These are phyloP conservation scores for Trichoderma erinaceum DNA, from an alignment of 495 filamentous ascomycete genomes.

Conservation along the genomic window DNA sequence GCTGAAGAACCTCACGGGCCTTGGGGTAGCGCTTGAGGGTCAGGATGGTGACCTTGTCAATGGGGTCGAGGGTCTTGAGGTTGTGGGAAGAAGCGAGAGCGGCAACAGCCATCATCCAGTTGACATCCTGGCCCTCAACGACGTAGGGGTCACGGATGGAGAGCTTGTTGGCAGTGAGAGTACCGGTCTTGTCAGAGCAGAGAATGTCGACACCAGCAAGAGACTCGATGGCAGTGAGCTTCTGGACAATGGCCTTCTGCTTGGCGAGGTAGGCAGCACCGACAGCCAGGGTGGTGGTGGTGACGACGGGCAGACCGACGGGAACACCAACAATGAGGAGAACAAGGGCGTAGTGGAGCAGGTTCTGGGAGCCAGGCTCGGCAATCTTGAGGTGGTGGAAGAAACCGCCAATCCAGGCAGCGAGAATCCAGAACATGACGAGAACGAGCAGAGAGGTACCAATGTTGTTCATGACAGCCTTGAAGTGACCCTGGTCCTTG, in stretches of 20 bases:
- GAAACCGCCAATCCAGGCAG: slow-evolving; percentile 81
- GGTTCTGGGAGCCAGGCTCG: slow-evolving; percentile 53
- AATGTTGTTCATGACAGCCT: slow-evolving; percentile 77
- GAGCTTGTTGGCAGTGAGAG: slow-evolving; percentile 86
- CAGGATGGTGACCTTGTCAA: slow-evolving; percentile 91
- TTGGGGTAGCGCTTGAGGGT: slow-evolving; percentile 69
- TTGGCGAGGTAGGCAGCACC: slow-evolving; percentile 90
- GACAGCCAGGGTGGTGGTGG: slow-evolving; percentile 94
- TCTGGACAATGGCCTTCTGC: slow-evolving; percentile 95
- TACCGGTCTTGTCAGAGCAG: slow-evolving; percentile 97
- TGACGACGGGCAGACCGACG: slow-evolving; percentile 91
- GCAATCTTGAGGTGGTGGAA: slow-evolving; percentile 58
- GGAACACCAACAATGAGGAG: slow-evolving; percentile 92
- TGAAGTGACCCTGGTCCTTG: slow-evolving; percentile 74
- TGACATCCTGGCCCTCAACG: slow-evolving; percentile 65
- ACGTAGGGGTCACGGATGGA: slow-evolving; percentile 78
- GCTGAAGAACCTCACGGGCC: slow-evolving; percentile 64
- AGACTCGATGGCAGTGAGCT: slow-evolving; percentile 90
- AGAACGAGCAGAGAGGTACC: slow-evolving; percentile 75
- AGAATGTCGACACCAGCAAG: slow-evolving; percentile 92
- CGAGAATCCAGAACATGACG: slow-evolving; percentile 69
- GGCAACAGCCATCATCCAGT: slow-evolving; percentile 85
- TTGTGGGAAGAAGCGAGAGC: slow-evolving; percentile 87
- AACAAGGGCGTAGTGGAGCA: slow-evolving; percentile 77
- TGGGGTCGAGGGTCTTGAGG: slow-evolving; percentile 90